Evolutionary conservation across 257 asterid species (phyloP).

Genomic region (Rubia yunnanensis): DNA sequence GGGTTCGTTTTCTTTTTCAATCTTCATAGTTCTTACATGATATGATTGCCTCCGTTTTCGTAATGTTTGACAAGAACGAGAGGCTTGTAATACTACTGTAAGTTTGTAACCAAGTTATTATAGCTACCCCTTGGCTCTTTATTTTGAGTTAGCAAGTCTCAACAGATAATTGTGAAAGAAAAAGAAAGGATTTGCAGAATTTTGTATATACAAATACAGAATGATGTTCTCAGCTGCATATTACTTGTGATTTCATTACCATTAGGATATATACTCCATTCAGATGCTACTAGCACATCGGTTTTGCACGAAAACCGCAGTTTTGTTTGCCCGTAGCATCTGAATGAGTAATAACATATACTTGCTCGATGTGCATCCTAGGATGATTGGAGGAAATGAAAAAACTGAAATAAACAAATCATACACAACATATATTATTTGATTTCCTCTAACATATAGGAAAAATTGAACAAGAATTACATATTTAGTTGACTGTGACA

Average conservation of each 20-base stretch:
- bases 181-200: background rate
- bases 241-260: too few relatives aligned
- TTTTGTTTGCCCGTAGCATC: too few relatives aligned
- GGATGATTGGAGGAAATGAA: background rate
- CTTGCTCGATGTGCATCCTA: too few relatives aligned
- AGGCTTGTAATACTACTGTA: slow-evolving; percentile 2
- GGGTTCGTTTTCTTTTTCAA: background rate
- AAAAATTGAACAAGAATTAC: slow-evolving; percentile 7
- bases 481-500: slow-evolving; percentile 53
- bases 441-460: slow-evolving; percentile 1
- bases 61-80: background rate
- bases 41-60: background rate
- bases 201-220: too few relatives aligned
- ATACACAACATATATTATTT: slow-evolving; percentile 4
- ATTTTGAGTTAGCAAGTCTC: background rate
- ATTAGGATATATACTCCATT: too few relatives aligned
- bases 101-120: background rate
- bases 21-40: background rate
- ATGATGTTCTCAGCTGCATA: too few relatives aligned
- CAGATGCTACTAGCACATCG: too few relatives aligned
- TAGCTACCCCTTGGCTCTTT: background rate
- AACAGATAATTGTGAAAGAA: background rate
- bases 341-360: too few relatives aligned
- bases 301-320: too few relatives aligned
- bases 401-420: background rate